Base-by-base conservation (phyloP, 495 filamentous ascomycete species). In the Penicillium chermesinum region DNA sequence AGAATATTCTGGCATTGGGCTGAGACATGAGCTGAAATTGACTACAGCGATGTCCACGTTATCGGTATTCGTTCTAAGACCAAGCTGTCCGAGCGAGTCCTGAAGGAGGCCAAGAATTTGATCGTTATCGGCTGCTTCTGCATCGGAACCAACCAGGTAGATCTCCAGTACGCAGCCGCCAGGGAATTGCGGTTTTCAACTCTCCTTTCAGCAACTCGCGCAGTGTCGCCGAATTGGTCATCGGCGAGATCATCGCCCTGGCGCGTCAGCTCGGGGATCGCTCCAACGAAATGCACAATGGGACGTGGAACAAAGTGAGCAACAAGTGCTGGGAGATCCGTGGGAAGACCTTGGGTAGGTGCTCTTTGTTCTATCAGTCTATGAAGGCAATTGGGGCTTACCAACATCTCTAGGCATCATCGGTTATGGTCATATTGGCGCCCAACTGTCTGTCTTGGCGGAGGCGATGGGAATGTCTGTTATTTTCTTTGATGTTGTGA, bases 61-160 rank as follows among this genome's bases (percentile, higher is more conserved):
- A 93, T 99, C 63, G 94, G 94, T 50, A 96, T 97, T 53, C 87
- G 94, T 51, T 97, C 94, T 20, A 97, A 99, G 73, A 99, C 94
- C 15, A 95, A 90, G 70, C 80, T 99, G 52, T 89, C 84, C 10
- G 85, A 85, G 42, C 84, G 83, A 52, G 88, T 99, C 27, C 71
- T 99, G 45, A 78, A 79, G 44, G 85, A 95, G 64, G 93, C 93
- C 33, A 90, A 89, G 71, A 91, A 95, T 61, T 81, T 99, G 22
- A 85, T 96, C 48, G 93, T 96, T 38, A 84, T 97, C 50, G 94
- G 94, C 36, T 97, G 94, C 70, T 99, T 99, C 78, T 99, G 94
- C 66, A 99, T 97, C 50, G 94, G 94, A 40, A 99, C 94, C 44
- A 96, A 97, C 75, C 94, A 97, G 63, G 94, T 99, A 42, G 89